phyloP scores from a whole-genome alignment of 1,139 yeast genomes.

The Saccharomycopsis phalli region DNA sequence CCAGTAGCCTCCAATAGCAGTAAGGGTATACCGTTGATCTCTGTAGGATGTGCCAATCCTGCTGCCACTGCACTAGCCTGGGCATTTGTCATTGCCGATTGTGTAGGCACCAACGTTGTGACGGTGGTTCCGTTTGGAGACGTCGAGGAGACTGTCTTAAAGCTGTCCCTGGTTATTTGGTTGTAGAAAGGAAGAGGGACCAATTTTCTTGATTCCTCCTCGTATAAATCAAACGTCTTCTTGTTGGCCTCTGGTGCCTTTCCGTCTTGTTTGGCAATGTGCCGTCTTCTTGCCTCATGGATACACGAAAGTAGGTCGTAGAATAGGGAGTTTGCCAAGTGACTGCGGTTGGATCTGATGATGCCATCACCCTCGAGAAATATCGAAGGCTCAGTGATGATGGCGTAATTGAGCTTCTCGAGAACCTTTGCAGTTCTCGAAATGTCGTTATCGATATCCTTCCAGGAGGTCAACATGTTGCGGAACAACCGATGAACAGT shows the following conservation, averaged over 20 bases:
- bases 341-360: slow-evolving; percentile 83
- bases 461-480: slow-evolving; percentile 88
- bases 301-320: slow-evolving; percentile 93
- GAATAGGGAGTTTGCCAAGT: slow-evolving; percentile 74
- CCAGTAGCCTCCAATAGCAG: slow-evolving; percentile 79
- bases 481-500: slow-evolving; percentile 83
- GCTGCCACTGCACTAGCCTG: slow-evolving; percentile 43
- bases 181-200: slow-evolving; percentile 85
- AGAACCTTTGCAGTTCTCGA: slow-evolving; percentile 89
- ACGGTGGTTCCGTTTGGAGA: slow-evolving; percentile 91
- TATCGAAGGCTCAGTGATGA: slow-evolving; percentile 80
- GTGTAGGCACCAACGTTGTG: slow-evolving; percentile 83
- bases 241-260: slow-evolving; percentile 20
- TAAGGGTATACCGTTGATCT: slow-evolving; percentile 73
- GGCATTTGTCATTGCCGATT: slow-evolving; percentile 56
- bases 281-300: slow-evolving; percentile 84
- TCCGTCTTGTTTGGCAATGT: slow-evolving; percentile 37
- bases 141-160: slow-evolving; percentile 74
- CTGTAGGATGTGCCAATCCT: slow-evolving; percentile 46
- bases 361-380: slow-evolving; percentile 60
- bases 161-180: slow-evolving; percentile 87
- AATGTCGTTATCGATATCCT: slow-evolving; percentile 81
- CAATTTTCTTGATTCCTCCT: not conserved
- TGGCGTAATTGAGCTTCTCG: slow-evolving; percentile 79
- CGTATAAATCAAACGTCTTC: not conserved